A percentile compares a stretch with the other conserved stretches of the same genome.
Conservation (phyloP, 768 basidiomycete species). For the Asterophora parasitica region DNA sequence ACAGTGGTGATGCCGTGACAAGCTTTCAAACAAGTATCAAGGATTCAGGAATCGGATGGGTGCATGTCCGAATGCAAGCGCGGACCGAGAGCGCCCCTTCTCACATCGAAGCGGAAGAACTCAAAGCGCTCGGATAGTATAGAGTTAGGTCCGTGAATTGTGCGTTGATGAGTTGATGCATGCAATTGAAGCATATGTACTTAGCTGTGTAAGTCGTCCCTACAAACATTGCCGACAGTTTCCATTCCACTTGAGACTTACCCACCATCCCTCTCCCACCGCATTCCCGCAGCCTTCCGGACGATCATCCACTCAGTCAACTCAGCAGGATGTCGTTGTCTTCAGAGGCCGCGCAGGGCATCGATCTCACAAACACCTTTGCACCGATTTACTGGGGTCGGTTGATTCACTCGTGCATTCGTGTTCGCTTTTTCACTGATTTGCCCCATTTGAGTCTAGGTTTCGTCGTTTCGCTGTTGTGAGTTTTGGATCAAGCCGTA, state of each 20-base stretch:
- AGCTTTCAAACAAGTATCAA: no score
- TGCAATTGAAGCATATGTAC: no score
- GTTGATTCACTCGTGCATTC: not conserved
- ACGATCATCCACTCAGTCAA: not conserved
- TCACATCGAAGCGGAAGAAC: no score
- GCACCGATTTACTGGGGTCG: constrained; percentile 31
- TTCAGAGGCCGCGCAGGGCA: not conserved
- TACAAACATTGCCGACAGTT: no score
- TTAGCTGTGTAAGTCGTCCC: no score
- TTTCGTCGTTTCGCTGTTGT: constrained; percentile 26
- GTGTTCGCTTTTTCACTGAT: not conserved
- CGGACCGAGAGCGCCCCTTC: no score
- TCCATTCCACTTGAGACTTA: not conserved
- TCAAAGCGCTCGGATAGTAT: no score
- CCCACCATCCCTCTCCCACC: not conserved
- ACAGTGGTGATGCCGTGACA: no score
- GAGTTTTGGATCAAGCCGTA: not conserved
- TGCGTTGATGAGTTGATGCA: no score
- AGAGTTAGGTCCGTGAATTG: no score
- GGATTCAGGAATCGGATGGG: no score
- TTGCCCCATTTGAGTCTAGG: constrained; percentile 15
- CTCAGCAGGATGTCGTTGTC: constrained; percentile 3
- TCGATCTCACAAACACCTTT: constrained; percentile 23
- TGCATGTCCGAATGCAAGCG: no score
- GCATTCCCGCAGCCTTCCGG: not conserved